phyloP scores from a whole-genome alignment of 164 flowering plant species.

The Piper longum region DNA sequence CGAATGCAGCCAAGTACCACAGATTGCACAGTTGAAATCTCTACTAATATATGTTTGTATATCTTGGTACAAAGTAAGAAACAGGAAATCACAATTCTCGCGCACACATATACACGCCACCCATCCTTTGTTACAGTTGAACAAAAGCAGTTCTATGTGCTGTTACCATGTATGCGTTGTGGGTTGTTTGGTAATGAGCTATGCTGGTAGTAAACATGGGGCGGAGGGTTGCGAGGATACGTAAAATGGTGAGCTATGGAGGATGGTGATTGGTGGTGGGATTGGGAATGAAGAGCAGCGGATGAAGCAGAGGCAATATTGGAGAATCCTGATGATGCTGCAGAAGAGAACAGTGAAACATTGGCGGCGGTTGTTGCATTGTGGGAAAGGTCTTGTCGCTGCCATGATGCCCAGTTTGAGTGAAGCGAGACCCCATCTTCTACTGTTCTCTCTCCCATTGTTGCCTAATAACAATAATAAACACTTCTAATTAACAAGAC shows the following conservation, averaged over 20 bases:
- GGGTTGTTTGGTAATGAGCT: constrained; percentile 4
- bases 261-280: constrained; percentile 12
- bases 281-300: constrained; percentile 22
- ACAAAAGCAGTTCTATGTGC: neutral
- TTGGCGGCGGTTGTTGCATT: constrained; percentile 4
- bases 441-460: constrained; percentile 13
- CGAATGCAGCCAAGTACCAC: neutral
- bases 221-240: constrained; percentile 12
- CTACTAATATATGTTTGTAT: neutral
- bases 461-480: constrained; percentile 19
- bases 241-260: constrained; percentile 9
- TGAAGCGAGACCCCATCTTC: constrained; percentile 14
- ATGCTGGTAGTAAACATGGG: constrained; percentile 15
- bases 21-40: neutral
- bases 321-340: constrained; percentile 99
- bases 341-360: constrained; percentile 32
- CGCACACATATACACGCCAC: neutral
- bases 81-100: neutral
- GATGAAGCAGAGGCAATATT: constrained; percentile 17
- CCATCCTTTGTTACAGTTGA: neutral
- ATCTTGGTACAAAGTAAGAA: neutral
- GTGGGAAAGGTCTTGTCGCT: constrained; percentile 14
- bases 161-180: neutral
- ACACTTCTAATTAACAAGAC: too few species aligned
- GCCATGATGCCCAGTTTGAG: constrained; percentile 38